Evolutionary conservation across 1,284 basidiomycete species (phyloP).

Genomic region (Ceratobasidium sp.): DNA sequence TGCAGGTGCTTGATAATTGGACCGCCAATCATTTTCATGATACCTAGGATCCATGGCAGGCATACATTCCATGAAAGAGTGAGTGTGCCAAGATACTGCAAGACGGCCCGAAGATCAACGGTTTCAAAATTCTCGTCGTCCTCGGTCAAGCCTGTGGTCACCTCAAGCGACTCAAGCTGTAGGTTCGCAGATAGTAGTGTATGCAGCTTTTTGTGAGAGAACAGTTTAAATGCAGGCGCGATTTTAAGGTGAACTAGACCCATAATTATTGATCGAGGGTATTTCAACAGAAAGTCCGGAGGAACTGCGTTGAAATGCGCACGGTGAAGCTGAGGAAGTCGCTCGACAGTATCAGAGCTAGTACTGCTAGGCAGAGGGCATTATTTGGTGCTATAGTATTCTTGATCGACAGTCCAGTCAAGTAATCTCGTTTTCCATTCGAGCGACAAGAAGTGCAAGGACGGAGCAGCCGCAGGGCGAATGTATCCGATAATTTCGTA

Average conservation of each 20-base stretch:
- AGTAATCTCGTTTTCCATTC: not conserved
- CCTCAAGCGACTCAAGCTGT: not conserved
- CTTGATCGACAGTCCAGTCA: not conserved
- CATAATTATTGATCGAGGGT: not conserved
- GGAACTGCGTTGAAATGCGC: conserved; percentile 3
- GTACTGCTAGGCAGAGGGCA: too few relatives aligned
- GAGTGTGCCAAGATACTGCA: not conserved
- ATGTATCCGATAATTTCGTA: conserved; percentile 7
- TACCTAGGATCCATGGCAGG: not conserved
- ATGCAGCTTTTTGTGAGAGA: not conserved
- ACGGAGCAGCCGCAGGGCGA: not conserved
- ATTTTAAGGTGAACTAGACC: conserved; percentile 14
- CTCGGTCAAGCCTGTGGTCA: not conserved
- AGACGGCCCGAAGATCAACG: not conserved
- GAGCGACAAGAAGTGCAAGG: not conserved
- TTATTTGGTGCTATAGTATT: not conserved
- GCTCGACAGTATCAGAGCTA: not conserved
- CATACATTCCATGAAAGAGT: not conserved
- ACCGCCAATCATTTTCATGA: conserved; percentile 1
- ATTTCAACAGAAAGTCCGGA: not conserved
- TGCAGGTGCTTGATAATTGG: not conserved
- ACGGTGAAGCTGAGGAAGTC: conserved; percentile 9
- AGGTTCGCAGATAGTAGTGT: not conserved
- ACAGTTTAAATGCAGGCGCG: not conserved
- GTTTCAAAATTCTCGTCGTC: not conserved